Evolutionary conservation across 345 rosid genomes (phyloP).

Genomic region (Arabis alpina): DNA sequence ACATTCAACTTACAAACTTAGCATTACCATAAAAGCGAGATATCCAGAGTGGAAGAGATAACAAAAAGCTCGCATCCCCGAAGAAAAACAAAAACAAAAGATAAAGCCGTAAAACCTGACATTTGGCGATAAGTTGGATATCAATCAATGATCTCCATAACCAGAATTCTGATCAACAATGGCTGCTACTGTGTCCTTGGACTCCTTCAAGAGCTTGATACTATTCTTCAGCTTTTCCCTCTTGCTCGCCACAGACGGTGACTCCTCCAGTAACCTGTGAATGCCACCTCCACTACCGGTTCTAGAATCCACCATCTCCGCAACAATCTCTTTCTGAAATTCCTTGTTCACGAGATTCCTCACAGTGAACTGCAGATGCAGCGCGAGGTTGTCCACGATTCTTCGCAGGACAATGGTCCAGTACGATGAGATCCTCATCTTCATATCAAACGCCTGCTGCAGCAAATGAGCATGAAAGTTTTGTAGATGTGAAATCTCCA

Average conservation of each 20-base stretch:
- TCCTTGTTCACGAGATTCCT: slow-evolving; percentile 30
- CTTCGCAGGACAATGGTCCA: slow-evolving; percentile 42
- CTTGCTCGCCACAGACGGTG: slow-evolving; percentile 29
- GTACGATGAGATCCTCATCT: slow-evolving; percentile 37
- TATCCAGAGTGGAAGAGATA: neutral
- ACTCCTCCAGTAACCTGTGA: slow-evolving; percentile 34
- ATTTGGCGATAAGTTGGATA: too few species aligned
- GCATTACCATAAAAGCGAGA: neutral
- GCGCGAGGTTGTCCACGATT: slow-evolving; percentile 39
- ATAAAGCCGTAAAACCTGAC: too few species aligned
- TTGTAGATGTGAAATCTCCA: slow-evolving; percentile 11
- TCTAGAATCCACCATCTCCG: slow-evolving; percentile 6
- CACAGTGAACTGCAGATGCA: slow-evolving; percentile 34
- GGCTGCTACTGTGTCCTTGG: slow-evolving; percentile 35
- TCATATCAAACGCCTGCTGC: slow-evolving; percentile 34
- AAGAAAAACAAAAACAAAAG: too few species aligned
- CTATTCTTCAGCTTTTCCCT: slow-evolving; percentile 38
- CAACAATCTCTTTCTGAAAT: slow-evolving; percentile 26
- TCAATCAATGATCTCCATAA: too few species aligned
- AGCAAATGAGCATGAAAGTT: neutral
- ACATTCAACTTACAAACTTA: neutral
- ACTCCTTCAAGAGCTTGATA: slow-evolving; percentile 37
- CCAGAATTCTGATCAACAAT: slow-evolving; percentile 15
- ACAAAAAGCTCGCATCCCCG: neutral
- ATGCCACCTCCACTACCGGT: neutral